Evolutionary conservation across 805 yeast genomes (phyloP).

Genomic region (Danielozyma ontarioensis): DNA sequence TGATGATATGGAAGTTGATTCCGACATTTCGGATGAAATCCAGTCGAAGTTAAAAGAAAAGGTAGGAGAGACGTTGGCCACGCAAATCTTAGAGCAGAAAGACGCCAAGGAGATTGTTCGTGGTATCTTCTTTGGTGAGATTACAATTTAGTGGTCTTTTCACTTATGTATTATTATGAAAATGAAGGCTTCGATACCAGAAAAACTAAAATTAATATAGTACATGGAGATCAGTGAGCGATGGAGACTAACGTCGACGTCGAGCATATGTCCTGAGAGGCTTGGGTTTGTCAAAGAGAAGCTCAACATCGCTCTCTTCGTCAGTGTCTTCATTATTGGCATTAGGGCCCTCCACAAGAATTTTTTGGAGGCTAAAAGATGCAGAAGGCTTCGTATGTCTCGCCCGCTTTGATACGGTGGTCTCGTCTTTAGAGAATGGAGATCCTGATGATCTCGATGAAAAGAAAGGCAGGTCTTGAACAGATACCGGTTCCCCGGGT

Average conservation of each 20-base stretch:
- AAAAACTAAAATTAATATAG: no score
- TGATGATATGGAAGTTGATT: constrained; percentile 29
- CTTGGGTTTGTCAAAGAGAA: neutral
- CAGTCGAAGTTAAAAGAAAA: constrained; percentile 45
- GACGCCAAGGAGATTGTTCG: constrained; percentile 48
- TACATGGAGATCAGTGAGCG: no score
- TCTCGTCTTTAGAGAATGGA: constrained; percentile 3
- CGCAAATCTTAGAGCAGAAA: constrained; percentile 40
- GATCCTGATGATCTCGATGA: constrained; percentile 14
- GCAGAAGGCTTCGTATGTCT: no score
- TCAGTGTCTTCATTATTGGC: neutral
- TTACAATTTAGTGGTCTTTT: constrained; percentile 5
- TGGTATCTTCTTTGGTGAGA: constrained; percentile 73
- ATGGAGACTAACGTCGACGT: neutral
- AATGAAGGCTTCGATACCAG: no score
- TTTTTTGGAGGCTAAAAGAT: neutral
- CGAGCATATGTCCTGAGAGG: neutral
- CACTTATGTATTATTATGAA: neutral
- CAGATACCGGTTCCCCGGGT: constrained; percentile 34
- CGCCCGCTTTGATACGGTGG: no score
- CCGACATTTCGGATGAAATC: constrained; percentile 28
- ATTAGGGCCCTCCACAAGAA: neutral
- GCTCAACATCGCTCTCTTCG: neutral
- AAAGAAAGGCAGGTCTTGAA: constrained; percentile 34
- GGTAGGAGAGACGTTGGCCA: constrained; percentile 57